phyloP scores from a whole-genome alignment of 169 alveolate species.

The Plasmodium falciparum region DNA sequence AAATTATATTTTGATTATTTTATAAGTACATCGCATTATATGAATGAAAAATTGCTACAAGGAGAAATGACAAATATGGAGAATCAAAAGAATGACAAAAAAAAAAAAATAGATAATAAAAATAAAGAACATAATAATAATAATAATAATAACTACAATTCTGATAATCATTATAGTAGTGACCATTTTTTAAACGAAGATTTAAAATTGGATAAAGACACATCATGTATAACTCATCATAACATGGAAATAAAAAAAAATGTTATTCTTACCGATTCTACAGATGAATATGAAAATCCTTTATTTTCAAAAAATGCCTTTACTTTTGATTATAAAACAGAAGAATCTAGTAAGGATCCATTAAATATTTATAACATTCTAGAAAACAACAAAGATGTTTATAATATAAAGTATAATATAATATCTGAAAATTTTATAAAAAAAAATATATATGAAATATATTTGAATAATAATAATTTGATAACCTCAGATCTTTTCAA shows the following conservation, averaged over 20 bases:
- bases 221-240: neutral
- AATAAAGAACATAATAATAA: neutral
- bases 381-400: constrained; percentile 38
- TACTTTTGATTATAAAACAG: constrained; percentile 54
- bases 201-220: neutral
- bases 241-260: neutral
- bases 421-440: constrained; percentile 12
- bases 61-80: neutral
- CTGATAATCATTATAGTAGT: neutral
- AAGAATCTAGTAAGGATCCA: constrained; percentile 24
- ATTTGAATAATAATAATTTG: constrained; percentile 14
- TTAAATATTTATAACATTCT: constrained; percentile 60
- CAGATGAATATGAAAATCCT: neutral
- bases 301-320: constrained; percentile 28
- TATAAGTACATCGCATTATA: neutral
- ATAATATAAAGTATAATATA: neutral
- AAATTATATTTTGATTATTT: constrained; percentile 60
- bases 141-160: too few relatives aligned
- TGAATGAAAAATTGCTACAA: neutral
- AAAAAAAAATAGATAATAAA: neutral
- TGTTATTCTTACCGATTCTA: neutral
- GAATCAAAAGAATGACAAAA: neutral
- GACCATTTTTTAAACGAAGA: neutral
- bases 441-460: constrained; percentile 24
- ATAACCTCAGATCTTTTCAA: constrained; percentile 32